Evolutionary conservation across 345 rosid genomes (phyloP).

Genomic region (sweet orange (Citrus sinensis)): DVS_A1.0 CM039163.1:2145501-2146000

Average conservation of each 20-base stretch:
- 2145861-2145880: neutral
- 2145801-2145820: constrained; percentile 21
- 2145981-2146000: constrained; percentile 28
- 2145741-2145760: constrained; percentile 17
- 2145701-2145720: neutral
- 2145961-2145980: constrained; percentile 26
- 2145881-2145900: constrained; percentile 9
- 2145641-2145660: neutral
- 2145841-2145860: neutral
- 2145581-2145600: neutral
- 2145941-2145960: constrained; percentile 18
- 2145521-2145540: neutral
- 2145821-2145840: neutral
- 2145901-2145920: constrained; percentile 10
- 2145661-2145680: neutral
- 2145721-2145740: constrained; percentile 3
- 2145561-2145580: neutral
- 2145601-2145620: neutral
- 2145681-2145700: constrained; percentile 7
- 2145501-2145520: neutral
- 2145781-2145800: constrained; percentile 26
- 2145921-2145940: constrained; percentile 12
- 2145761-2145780: constrained; percentile 30
- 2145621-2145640: neutral
- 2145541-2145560: neutral